phyloP scores from a whole-genome alignment of 495 filamentous ascomycete genomes.

The Echria macrotheca region DNA sequence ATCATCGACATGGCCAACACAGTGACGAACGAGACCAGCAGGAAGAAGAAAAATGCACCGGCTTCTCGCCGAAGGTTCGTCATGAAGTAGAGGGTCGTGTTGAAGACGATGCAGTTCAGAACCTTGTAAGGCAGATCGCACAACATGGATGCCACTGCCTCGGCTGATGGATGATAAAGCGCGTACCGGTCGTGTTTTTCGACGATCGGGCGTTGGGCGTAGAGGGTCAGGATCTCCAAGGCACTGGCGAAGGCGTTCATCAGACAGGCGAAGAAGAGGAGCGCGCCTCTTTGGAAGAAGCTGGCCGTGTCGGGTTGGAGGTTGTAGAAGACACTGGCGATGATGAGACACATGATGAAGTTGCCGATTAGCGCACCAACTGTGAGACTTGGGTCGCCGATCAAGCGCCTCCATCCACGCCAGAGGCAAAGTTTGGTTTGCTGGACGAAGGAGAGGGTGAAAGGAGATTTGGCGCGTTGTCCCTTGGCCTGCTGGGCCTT shows the following conservation, averaged over 20 bases:
- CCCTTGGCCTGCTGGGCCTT: constrained; percentile 58
- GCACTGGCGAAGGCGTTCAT: constrained; percentile 78
- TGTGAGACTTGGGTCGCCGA: constrained; percentile 66
- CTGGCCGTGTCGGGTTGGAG: constrained; percentile 53
- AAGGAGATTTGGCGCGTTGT: constrained; percentile 64
- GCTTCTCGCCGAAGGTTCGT: constrained; percentile 73
- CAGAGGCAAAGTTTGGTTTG: constrained; percentile 70
- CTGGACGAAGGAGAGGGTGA: constrained; percentile 65
- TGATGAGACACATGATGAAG: constrained; percentile 66
- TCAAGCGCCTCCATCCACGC: constrained; percentile 66
- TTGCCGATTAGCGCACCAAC: constrained; percentile 69
- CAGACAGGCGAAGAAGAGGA: constrained; percentile 84
- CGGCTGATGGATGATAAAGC: constrained; percentile 85
- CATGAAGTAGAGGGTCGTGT: constrained; percentile 83
- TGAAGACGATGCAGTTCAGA: constrained; percentile 44
- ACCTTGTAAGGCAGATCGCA: constrained; percentile 73
- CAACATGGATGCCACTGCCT: constrained; percentile 79
- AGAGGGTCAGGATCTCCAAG: constrained; percentile 78
- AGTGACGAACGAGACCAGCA: constrained; percentile 63
- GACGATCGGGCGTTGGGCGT: constrained; percentile 82
- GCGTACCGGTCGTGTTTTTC: constrained; percentile 89
- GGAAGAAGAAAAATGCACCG: constrained; percentile 76
- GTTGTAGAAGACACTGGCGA: constrained; percentile 79
- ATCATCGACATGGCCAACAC: constrained; percentile 71
- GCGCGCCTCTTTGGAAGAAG: constrained; percentile 74